Conservation (phyloP, 768 basidiomycete genomes). For the Hemileccinum impolitum region DNA sequence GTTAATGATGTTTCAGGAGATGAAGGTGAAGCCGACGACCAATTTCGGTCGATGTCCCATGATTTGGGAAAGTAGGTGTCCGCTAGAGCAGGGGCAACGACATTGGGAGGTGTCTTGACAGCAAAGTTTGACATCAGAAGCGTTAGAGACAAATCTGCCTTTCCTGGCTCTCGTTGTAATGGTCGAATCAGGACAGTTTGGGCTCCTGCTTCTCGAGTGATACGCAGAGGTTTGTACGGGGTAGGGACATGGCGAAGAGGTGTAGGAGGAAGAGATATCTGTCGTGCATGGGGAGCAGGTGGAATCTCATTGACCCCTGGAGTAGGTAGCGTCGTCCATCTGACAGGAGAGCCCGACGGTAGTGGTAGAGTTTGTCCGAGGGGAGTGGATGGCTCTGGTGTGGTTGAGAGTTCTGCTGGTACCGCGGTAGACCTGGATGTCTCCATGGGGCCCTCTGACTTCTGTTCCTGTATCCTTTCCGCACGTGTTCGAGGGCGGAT, state of each 20-base stretch:
- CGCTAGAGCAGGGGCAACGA: constrained; percentile 53
- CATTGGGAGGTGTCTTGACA: constrained; percentile 72
- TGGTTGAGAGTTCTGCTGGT: constrained; percentile 4
- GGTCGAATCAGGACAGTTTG: constrained; percentile 22
- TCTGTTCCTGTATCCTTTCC: constrained; percentile 13
- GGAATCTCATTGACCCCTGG: constrained; percentile 62
- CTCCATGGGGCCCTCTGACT: constrained; percentile 3
- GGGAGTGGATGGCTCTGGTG: constrained; percentile 37
- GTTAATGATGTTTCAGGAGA: constrained; percentile 25
- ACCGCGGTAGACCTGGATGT: constrained; percentile 16
- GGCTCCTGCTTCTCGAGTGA: constrained; percentile 18
- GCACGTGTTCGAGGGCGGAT: constrained; percentile 48
- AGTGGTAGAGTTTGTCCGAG: constrained; percentile 29
- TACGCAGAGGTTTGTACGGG: constrained; percentile 13
- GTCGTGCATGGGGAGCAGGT: constrained; percentile 51
- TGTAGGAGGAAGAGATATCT: constrained; percentile 47
- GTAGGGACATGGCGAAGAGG: constrained; percentile 22
- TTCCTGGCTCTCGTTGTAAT: constrained; percentile 10
- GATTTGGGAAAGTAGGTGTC: constrained; percentile 80
- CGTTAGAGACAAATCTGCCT: constrained; percentile 56
- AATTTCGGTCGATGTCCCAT: constrained; percentile 65
- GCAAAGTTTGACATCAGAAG: constrained; percentile 80
- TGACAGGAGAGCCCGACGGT: constrained; percentile 32
- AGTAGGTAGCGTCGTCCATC: constrained; percentile 56
- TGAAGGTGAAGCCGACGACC: constrained; percentile 36